phyloP scores from a whole-genome alignment of 1,284 basidiomycete genomes.

The Takashimella tepidaria region DNA sequence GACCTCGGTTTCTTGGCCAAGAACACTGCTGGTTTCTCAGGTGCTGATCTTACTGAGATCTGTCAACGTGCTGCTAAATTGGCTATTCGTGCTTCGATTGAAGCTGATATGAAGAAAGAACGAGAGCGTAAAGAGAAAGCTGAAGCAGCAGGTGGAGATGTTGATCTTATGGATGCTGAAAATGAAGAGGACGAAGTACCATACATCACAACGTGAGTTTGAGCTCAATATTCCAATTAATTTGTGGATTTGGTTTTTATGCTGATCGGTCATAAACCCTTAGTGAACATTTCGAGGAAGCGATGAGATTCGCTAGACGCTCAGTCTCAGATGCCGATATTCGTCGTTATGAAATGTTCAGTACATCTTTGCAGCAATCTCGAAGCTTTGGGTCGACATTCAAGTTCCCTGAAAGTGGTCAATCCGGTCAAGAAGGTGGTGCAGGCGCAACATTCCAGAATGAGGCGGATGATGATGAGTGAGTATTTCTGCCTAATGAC shows the following conservation, averaged over 20 bases:
- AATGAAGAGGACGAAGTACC: conserved; percentile 89
- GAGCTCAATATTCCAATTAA: neutral
- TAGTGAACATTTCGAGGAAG: conserved; percentile 89
- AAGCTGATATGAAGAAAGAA: conserved; percentile 76
- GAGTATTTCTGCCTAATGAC: no score
- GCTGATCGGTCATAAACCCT: neutral
- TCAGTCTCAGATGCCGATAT: conserved; percentile 94
- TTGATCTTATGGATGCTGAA: conserved; percentile 51
- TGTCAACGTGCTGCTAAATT: conserved; percentile 97
- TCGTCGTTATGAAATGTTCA: conserved; percentile 53
- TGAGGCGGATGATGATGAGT: conserved; percentile 48
- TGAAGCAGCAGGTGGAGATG: conserved; percentile 68
- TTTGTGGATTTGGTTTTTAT: neutral
- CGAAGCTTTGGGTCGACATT: conserved; percentile 45
- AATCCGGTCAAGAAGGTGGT: conserved; percentile 51
- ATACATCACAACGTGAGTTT: conserved; percentile 69
- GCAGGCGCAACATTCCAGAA: conserved; percentile 49
- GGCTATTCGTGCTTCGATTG: conserved; percentile 80
- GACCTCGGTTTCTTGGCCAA: conserved; percentile 84
- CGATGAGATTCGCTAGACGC: conserved; percentile 60
- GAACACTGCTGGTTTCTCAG: conserved; percentile 96
- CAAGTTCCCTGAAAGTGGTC: conserved; percentile 74
- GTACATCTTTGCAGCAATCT: conserved; percentile 44
- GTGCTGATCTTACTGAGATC: conserved; percentile 98
- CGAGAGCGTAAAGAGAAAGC: conserved; percentile 79